Evolutionary conservation across 148 eudicot species (phyloP), one percentile per base, ranked within the genome.

Genomic region (Rhododendron mucronatum): DNA sequence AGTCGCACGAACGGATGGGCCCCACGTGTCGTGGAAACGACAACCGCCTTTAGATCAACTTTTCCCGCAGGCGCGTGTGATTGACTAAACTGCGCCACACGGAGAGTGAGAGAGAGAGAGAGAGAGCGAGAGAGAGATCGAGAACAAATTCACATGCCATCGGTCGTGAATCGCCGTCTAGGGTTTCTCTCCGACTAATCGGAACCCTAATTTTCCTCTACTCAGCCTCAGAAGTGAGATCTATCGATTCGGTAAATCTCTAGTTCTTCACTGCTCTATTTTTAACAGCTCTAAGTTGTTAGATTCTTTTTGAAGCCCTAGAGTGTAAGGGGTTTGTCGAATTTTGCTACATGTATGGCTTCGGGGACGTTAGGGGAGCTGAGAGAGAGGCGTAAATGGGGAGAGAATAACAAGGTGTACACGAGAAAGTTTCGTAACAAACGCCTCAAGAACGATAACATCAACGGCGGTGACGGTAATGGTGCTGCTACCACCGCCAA

Each of bases 321-420:
- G 10, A 28, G 21, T 21, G 21, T 55, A 41, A 33, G 37, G 59
- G 20, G 16, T 82, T 83, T 87, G 57, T 83, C 73, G 77, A 48
- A 78, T 69, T 33, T 82, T 10, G 82, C 76, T 88, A 79, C 65
- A 84, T 84, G 90, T 84, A 89, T 92, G 92, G 92, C 82, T 85
- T 91, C 92, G 35, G 92, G 84, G 87, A 50, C 87, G 21, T 21
- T 89, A 57, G 89, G 88, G 75, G 88, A 86, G 74, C 45, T 73
- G 15, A 86, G 87, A 78, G 91, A 82, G 26, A 84, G 77, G 87
- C 84, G 23, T 51, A 84, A 86, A 55, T 89, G 91, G 88, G 90
- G 86, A 20, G 91, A 88, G 4, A 26, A 41, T 71, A 65, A 28
- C 39, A 92, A 87, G 86, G 91, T 92, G 7, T 92, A 92, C 51